phyloP scores from a whole-genome alignment of 2,329 filamentous ascomycete genomes.

The Coniella vitis region DNA sequence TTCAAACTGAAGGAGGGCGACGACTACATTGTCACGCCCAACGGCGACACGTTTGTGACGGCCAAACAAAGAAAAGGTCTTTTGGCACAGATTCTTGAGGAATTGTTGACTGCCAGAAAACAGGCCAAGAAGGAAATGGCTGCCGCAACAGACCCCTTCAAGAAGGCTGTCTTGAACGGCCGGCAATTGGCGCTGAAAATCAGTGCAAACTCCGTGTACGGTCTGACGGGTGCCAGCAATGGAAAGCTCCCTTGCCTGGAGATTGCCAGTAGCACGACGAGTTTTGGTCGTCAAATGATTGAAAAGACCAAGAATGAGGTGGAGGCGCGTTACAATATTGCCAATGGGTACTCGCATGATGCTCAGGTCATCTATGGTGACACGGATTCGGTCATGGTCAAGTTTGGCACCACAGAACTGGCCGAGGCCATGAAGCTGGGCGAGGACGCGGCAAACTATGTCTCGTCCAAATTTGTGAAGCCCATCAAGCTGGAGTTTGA shows the following conservation, averaged over 20 bases:
- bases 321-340: conserved; percentile 79
- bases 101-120: conserved; percentile 86
- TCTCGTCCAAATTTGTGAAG: conserved; percentile 88
- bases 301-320: conserved; percentile 97
- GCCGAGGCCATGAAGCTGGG: conserved; percentile 88
- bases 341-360: conserved; percentile 90
- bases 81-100: conserved; percentile 90
- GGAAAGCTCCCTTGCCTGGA: conserved; percentile 92
- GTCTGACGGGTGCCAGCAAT: conserved; percentile 89
- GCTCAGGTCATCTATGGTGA: conserved; percentile 98
- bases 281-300: conserved; percentile 98
- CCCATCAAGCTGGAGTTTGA: conserved; percentile 99
- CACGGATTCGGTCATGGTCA: conserved; percentile 99
- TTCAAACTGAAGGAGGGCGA: conserved; percentile 76
- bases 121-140: conserved; percentile 87
- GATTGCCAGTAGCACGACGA: conserved; percentile 94
- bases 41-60: conserved; percentile 89
- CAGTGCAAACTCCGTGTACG: conserved; percentile 96
- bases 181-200: conserved; percentile 93
- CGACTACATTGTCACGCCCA: conserved; percentile 94
- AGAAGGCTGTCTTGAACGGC: conserved; percentile 95
- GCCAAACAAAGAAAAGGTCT: conserved; percentile 83
- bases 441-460: conserved; percentile 82
- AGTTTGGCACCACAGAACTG: conserved; percentile 86
- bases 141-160: conserved; percentile 88